Percentiles rank a stretch among this genome's conserved stretches.
Evolutionary conservation across 768 basidiomycete genomes (phyloP).

Genomic region (Plicaturopsis crispa): DNA sequence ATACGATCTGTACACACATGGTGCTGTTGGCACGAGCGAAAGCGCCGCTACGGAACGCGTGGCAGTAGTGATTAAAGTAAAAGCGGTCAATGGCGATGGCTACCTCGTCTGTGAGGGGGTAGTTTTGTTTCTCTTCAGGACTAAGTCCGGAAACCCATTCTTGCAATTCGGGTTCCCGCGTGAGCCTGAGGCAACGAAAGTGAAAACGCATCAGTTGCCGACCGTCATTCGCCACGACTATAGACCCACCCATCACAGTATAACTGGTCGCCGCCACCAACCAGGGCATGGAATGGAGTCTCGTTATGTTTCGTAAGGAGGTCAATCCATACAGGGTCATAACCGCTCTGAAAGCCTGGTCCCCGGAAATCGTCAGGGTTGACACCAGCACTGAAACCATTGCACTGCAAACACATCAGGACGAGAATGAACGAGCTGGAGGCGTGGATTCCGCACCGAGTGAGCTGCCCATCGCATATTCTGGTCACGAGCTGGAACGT

Average conservation of each 20-base stretch:
- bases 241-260: slow-evolving; percentile 69
- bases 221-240: background rate
- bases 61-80: slow-evolving; percentile 89
- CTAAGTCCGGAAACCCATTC: slow-evolving; percentile 69
- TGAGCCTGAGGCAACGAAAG: slow-evolving; percentile 46
- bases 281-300: slow-evolving; percentile 81
- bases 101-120: slow-evolving; percentile 66
- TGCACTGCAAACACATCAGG: slow-evolving; percentile 45
- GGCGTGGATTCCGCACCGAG: slow-evolving; percentile 44
- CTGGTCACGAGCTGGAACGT: slow-evolving; percentile 70
- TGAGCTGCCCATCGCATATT: slow-evolving; percentile 91
- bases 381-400: slow-evolving; percentile 84
- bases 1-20: slow-evolving; percentile 51
- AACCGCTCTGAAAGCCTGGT: slow-evolving; percentile 73
- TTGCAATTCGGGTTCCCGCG: slow-evolving; percentile 83
- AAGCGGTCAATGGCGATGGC: slow-evolving; percentile 73
- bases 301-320: slow-evolving; percentile 76
- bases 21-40: slow-evolving; percentile 88
- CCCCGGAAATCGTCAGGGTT: slow-evolving; percentile 83
- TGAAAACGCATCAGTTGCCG: slow-evolving; percentile 2
- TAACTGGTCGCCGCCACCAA: slow-evolving; percentile 92
- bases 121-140: slow-evolving; percentile 48
- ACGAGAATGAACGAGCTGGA: slow-evolving; percentile 1
- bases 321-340: slow-evolving; percentile 92
- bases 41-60: slow-evolving; percentile 77